Evolutionary conservation across 352 stramenopile species (phyloP), one percentile per base, ranked within the genome.

Genomic region (Globisporangium iwayamae): DNA sequence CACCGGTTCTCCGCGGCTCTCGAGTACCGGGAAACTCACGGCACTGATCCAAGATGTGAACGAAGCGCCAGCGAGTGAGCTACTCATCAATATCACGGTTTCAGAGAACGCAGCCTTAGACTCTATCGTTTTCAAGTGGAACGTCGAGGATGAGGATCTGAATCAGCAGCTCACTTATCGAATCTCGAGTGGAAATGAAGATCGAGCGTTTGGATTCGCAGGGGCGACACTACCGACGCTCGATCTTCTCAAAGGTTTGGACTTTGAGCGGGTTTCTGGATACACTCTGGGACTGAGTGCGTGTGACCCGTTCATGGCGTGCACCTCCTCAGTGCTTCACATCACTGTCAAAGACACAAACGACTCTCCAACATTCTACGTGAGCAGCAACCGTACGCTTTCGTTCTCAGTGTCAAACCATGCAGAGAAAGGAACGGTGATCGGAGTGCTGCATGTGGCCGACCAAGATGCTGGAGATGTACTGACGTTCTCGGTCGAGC

Each of bases 1-100:
- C 51, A 69, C 54, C 43, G 77, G 77, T 9, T 65, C 52, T 0
- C 77, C 79, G 9, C 47, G 75, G 7, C 56, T 83, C 7, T 71
- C 68, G 25, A 66, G 70, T 11, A 63, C 51, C 36, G 65, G 60
- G 0, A 74, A 62, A 2, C 38, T 87, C 4, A 16, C 71, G 7
- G 38, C 59, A 0, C n/a, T 52, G 18, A 38, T 64, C 8, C 47
- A 51, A 28, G 59, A 78, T 38, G 47, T 69, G 0, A 78, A 78
- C 34, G 71, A 78, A 64, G 36, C 65, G 4, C 68, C 71, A 0
- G 54, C 43, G 3, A 71, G 62, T 43, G 52, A 22, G 3, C 10
- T 45, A 0, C 22, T 39, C 2, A 36, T 55, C 4, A 34, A 25
- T 9, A 28, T 66, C 1, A 16, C 38, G 11, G 41, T 75, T n/a